phyloP scores from a whole-genome alignment of 345 rosid genomes.

The Iberis pinnata region DNA sequence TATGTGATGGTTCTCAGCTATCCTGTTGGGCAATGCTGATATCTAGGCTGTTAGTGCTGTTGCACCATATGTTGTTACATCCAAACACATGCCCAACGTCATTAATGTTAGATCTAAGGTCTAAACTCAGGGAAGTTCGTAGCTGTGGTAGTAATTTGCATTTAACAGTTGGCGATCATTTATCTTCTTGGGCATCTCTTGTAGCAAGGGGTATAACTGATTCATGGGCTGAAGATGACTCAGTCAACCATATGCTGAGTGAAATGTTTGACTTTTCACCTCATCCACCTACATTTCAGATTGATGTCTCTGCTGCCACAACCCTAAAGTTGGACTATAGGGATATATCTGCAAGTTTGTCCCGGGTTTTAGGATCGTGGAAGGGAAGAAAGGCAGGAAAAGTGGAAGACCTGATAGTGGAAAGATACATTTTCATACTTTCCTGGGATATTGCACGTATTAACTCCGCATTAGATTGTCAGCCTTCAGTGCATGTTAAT shows the following conservation, averaged over 20 bases:
- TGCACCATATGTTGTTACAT: conserved; percentile 76
- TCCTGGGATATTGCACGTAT: conserved; percentile 66
- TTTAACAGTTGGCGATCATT: conserved; percentile 39
- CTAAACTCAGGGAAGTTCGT: conserved; percentile 73
- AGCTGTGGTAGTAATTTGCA: conserved; percentile 36
- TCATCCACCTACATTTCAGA: conserved; percentile 48
- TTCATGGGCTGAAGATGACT: conserved; percentile 54
- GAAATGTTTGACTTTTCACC: conserved; percentile 63
- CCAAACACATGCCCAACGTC: conserved; percentile 63
- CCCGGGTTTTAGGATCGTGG: conserved; percentile 68
- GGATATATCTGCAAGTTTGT: conserved; percentile 48
- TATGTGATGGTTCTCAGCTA: conserved; percentile 39
- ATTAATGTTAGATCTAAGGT: conserved; percentile 56
- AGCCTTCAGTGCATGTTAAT: conserved; percentile 36
- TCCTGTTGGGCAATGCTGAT: conserved; percentile 83
- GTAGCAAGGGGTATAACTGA: conserved; percentile 46
- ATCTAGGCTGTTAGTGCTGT: conserved; percentile 73
- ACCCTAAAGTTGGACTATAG: conserved; percentile 45
- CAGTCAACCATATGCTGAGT: conserved; percentile 44
- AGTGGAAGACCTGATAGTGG: conserved; percentile 77
- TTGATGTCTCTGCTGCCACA: conserved; percentile 43
- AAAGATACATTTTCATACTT: conserved; percentile 78
- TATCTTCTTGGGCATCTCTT: conserved; percentile 62
- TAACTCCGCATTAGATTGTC: conserved; percentile 32
- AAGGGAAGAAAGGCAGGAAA: conserved; percentile 55